Base-by-base conservation (phyloP, 2,329 filamentous ascomycete genomes). In the Colletotrichum falcatum region DNA sequence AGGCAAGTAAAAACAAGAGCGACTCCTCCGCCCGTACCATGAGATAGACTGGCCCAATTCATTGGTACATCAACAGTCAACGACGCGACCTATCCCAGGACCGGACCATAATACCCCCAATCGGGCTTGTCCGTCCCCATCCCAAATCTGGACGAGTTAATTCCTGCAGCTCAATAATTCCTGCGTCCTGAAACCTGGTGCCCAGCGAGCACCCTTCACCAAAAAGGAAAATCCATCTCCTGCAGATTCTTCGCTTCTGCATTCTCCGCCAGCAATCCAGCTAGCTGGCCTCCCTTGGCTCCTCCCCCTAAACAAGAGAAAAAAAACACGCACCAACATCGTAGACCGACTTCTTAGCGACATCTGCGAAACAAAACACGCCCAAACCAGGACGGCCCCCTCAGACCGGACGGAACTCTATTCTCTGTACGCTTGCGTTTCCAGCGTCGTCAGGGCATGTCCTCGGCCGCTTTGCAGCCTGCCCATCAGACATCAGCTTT, bases 401-500 rank as follows among this genome's bases (percentile, higher is more conserved):
- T 39, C 51, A 48, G 65, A 60, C n/a, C 30, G 30, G 4, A 33
- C 65, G 65, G 68, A 69, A 60, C 44, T 60, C 65, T 64, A 63
- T 59, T 59, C 65, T 14, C 53, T 64, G 64, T 28, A 53, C 59
- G 51, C 54, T 61, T 64, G 58, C 49, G 51, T 69, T 58, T 58
- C 48, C 35, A 54, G 37, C 60, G 60, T 65, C 66, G 60, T 61
- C 37, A 78, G 81, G 90, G 88, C 88, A 89, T 87, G 81, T 89
- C 65, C 66, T 71, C 87, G 80, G 87, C 89, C 84, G 87, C 87
- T 76, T 82, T 92, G 78, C 90, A 91, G 81, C 83, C 85, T 78
- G 83, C 87, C 75, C 87, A 88, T 79, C 85, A 86, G 77, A 81
- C 83, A 74, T 81, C 83, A 72, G 81, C 83, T 73, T 78, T 86